Base-by-base conservation (phyloP, 371 early-diverging fungal species). In the Mortierella sp. region DNA sequence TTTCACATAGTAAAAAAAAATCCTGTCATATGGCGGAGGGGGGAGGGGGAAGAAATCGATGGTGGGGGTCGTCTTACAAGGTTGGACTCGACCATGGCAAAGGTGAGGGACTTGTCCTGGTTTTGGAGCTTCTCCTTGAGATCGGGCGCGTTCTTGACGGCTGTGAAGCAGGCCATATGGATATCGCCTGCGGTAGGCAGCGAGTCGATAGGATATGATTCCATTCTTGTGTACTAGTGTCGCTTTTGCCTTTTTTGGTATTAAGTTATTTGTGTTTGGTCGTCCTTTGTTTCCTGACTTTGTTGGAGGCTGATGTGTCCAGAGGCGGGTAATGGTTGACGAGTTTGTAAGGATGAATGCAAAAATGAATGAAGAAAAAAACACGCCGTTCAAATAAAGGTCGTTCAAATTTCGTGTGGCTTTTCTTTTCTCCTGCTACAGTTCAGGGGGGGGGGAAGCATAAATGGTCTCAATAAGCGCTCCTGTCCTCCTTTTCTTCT, bases 191-290 rank as follows among this genome's bases (percentile, higher is more conserved):
- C 77, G 41, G 82, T 72, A 43, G 92, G 92, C 76, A 89, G 79
- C 12, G 90, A 73, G 43, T 93, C 93, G 49, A 92, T 79, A 3
- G 83, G 89, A 74, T 86, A 91, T n/a, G 92, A 89, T 81, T 93
- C 92, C 93, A 93, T 93, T 70, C 12, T 68, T 35, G 21, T 38
- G 41, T 65, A 1, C 1, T 65, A 11, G 11, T 35, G 12, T 16
- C 29, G 10, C 58, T n/a, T 63, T 16, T 63, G 5, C 35, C 54
- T 21, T 24, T 55, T 14, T 27, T 27, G 56, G n/a, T 24, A 11
- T n/a, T 27, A 7, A 1, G 27, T 56, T 27, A 27, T 18, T 51
- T 58, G 60, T 0, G 60, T n/a, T 27, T 58, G 10, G 29, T 12
- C n/a, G 27, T 32, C 6, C 11, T 16, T 29, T 38, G 41, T 21